Evolutionary conservation across 371 early-diverging fungal species (phyloP).

Genomic region (Lichtheimia ramosa): DNA sequence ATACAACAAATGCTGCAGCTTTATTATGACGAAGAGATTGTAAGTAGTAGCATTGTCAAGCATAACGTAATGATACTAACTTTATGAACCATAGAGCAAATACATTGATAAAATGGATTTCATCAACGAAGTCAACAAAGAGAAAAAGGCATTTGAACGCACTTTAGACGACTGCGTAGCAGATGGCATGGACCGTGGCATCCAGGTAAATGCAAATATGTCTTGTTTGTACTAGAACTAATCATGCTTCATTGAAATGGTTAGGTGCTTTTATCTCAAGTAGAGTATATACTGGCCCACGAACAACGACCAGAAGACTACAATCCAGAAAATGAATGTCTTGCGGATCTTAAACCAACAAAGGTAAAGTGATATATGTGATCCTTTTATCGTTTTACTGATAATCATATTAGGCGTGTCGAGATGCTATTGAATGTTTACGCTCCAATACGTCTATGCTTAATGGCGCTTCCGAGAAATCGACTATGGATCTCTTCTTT

Average conservation of each 20-base stretch:
- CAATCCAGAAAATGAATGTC: constrained; percentile 56
- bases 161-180: constrained; percentile 84
- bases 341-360: constrained; percentile 69
- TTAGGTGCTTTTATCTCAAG: constrained; percentile 71
- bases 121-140: constrained; percentile 77
- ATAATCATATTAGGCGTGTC: constrained; percentile 43
- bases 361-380: constrained; percentile 43
- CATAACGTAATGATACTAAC: neutral
- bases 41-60: constrained; percentile 17
- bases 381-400: neutral
- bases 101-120: constrained; percentile 85
- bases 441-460: constrained; percentile 73
- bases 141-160: constrained; percentile 81
- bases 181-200: constrained; percentile 84
- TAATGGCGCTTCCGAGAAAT: constrained; percentile 75
- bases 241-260: neutral
- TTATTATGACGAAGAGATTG: constrained; percentile 74
- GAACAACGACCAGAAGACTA: constrained; percentile 70
- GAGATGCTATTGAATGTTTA: constrained; percentile 76
- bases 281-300: constrained; percentile 67
- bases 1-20: constrained; percentile 88
- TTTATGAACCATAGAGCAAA: constrained; percentile 14
- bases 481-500: constrained; percentile 85
- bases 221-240: neutral
- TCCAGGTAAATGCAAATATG: constrained; percentile 47